Percentiles rank a stretch among this genome's conserved stretches.
phyloP scores from a whole-genome alignment of 2,329 filamentous ascomycete species.

The Ophiostoma montium region DNA sequence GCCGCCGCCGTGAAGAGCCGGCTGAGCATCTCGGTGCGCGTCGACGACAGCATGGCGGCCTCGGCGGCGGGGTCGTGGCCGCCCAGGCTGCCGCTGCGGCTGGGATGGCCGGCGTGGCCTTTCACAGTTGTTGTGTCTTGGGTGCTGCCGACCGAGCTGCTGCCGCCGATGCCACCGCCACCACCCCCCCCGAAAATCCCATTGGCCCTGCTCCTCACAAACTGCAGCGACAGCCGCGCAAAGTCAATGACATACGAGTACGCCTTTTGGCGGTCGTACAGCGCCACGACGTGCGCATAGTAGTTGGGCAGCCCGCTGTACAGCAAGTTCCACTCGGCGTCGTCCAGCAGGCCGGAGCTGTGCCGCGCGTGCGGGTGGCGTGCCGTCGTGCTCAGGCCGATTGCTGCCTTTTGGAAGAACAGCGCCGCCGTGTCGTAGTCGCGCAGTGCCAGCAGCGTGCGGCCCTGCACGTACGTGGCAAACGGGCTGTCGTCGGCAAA shows the following conservation, averaged over 20 bases:
- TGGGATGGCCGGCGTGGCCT: slow-evolving; percentile 2
- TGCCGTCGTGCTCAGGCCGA: slow-evolving; percentile 48
- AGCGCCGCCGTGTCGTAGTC: slow-evolving; percentile 60
- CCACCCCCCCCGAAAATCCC: background rate
- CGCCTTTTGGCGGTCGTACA: slow-evolving; percentile 67
- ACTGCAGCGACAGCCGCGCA: slow-evolving; percentile 59
- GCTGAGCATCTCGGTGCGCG: slow-evolving; percentile 57
- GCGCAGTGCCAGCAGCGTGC: slow-evolving; percentile 58
- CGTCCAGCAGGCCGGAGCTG: slow-evolving; percentile 55
- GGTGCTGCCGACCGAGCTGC: background rate
- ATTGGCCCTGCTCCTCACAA: slow-evolving; percentile 22
- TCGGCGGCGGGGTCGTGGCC: slow-evolving; percentile 2
- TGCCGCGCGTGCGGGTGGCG: slow-evolving; percentile 33
- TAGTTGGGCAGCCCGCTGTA: slow-evolving; percentile 69
- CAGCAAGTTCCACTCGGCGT: slow-evolving; percentile 55
- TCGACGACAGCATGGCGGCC: slow-evolving; percentile 1
- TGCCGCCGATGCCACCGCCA: background rate
- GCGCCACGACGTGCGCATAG: slow-evolving; percentile 68
- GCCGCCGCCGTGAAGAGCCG: slow-evolving; percentile 74
- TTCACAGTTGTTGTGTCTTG: background rate
- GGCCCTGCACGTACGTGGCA: slow-evolving; percentile 72
- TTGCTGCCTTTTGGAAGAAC: slow-evolving; percentile 70
- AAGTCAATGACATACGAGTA: slow-evolving; percentile 78
- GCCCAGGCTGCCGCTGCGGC: slow-evolving; percentile 2
- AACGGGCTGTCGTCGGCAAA: slow-evolving; percentile 45